These are phyloP conservation scores for Boletus fagicola DNA, from an alignment of 768 basidiomycete species.

Conservation along the genomic window DNA sequence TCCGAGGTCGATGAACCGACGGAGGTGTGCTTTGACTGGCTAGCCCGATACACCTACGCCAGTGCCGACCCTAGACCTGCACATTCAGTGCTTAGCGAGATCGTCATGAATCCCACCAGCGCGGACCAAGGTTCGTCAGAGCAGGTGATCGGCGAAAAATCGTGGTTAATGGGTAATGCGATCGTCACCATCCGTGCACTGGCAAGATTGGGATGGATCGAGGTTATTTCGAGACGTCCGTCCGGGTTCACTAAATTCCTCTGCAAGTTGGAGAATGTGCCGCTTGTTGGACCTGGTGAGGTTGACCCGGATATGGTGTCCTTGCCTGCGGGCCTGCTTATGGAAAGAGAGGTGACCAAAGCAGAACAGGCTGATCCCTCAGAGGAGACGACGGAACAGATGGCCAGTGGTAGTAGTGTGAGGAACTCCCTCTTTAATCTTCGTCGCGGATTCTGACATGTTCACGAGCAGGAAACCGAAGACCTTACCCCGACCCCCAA, in stretches of 20 bases:
- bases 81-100: constrained; percentile 71
- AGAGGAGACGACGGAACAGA: constrained; percentile 17
- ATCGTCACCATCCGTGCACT: constrained; percentile 80
- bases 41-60: constrained; percentile 90
- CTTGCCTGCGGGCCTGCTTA: constrained; percentile 67
- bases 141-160: constrained; percentile 55
- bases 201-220: constrained; percentile 79
- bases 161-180: constrained; percentile 84
- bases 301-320: constrained; percentile 77
- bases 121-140: constrained; percentile 35
- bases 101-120: constrained; percentile 61
- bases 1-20: constrained; percentile 80
- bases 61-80: constrained; percentile 91
- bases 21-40: constrained; percentile 97
- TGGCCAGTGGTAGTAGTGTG: constrained; percentile 5
- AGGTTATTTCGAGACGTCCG: constrained; percentile 78
- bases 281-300: constrained; percentile 80
- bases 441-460: constrained; percentile 7
- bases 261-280: constrained; percentile 85
- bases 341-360: constrained; percentile 53
- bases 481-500: constrained; percentile 7
- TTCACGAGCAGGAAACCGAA: constrained; percentile 22
- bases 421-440: neutral
- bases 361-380: constrained; percentile 30
- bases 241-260: constrained; percentile 87